Conservation (phyloP, 805 yeast species). For the Candida quercuum region DNA sequence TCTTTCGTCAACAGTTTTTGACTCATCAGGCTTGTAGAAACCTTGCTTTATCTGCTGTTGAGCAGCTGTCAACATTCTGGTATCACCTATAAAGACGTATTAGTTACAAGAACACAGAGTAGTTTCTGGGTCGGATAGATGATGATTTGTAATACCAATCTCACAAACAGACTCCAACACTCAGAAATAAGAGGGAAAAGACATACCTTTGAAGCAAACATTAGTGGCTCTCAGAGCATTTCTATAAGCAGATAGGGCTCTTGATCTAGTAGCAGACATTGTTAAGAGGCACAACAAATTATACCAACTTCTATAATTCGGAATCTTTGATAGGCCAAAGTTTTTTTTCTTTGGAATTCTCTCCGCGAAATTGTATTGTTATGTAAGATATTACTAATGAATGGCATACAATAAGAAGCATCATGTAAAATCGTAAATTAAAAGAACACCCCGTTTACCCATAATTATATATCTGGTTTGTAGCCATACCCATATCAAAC, state of each 20-base stretch:
- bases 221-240: conserved; percentile 61
- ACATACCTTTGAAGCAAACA: conserved; percentile 45
- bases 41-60: conserved; percentile 55
- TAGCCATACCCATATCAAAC: too few relatives aligned
- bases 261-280: conserved; percentile 3
- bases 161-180: too few relatives aligned
- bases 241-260: conserved; percentile 53
- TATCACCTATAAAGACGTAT: conserved; percentile 23
- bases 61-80: conserved; percentile 48
- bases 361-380: not conserved
- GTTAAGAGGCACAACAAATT: too few relatives aligned
- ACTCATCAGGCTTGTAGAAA: conserved; percentile 43
- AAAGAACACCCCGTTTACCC: too few relatives aligned
- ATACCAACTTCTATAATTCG: too few relatives aligned
- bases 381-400: too few relatives aligned
- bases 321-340: not conserved
- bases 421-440: not conserved
- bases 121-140: too few relatives aligned
- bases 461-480: too few relatives aligned
- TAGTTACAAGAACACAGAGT: conserved; percentile 17
- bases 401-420: too few relatives aligned
- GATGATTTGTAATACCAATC: too few relatives aligned
- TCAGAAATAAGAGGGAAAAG: not conserved
- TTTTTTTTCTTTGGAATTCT: not conserved
- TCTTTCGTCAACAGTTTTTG: conserved; percentile 42